These are phyloP conservation scores for Phytophthora kernoviae DNA, from an alignment of 352 stramenopile species.

Conservation along the genomic window DNA sequence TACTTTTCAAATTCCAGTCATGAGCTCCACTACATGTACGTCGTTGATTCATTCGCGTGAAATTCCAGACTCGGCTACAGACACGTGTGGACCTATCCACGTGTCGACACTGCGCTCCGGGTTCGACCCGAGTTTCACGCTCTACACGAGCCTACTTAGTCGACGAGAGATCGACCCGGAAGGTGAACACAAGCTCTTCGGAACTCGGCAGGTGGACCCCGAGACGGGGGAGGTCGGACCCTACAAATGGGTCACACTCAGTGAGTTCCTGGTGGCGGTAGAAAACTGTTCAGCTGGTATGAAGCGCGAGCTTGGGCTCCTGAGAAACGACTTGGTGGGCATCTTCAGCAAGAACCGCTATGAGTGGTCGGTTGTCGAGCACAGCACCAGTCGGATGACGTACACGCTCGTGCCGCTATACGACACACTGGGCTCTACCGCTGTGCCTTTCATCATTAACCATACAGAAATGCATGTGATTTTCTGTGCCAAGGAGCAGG, in stretches of 20 bases:
- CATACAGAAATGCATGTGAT: conserved; percentile 79
- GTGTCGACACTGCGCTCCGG: conserved; percentile 29
- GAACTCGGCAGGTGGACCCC: conserved; percentile 48
- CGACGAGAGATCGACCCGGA: conserved; percentile 46
- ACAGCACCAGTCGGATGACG: conserved; percentile 72
- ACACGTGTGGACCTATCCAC: conserved; percentile 36
- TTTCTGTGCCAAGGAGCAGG: conserved; percentile 71
- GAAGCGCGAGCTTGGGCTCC: conserved; percentile 39
- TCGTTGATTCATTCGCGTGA: conserved; percentile 23
- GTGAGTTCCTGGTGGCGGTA: conserved; percentile 56
- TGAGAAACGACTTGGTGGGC: conserved; percentile 62
- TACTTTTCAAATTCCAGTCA: neutral
- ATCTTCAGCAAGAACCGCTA: conserved; percentile 82
- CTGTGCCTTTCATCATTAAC: conserved; percentile 82
- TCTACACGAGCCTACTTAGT: conserved; percentile 64
- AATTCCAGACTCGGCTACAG: conserved; percentile 30
- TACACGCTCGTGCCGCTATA: conserved; percentile 80
- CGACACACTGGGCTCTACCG: conserved; percentile 73
- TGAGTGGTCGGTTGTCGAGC: conserved; percentile 77
- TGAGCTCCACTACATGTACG: neutral
- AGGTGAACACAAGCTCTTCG: conserved; percentile 59
- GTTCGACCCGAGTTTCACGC: conserved; percentile 53
- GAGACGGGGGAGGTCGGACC: conserved; percentile 37
- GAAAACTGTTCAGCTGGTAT: conserved; percentile 49
- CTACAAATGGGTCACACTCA: conserved; percentile 72